phyloP scores from a whole-genome alignment of 129 eudicot species.

The Saussurea involucrata region DNA sequence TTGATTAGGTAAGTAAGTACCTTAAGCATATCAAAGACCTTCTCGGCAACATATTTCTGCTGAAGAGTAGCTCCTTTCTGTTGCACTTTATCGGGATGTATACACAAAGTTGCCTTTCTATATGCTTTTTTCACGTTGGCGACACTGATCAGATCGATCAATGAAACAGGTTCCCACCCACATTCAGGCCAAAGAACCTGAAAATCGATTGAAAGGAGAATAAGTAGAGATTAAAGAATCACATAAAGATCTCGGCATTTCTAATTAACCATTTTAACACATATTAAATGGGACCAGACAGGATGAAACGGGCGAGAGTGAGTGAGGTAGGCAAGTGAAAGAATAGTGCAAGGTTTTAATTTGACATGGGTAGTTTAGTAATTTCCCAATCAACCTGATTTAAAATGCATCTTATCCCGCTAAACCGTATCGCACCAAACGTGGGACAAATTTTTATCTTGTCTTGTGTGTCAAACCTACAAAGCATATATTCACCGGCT shows the following conservation, averaged over 20 bases:
- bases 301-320: background rate
- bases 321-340: background rate
- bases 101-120: constrained; percentile 90
- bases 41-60: constrained; percentile 84
- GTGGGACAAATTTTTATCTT: too few relatives aligned
- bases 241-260: background rate
- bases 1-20: constrained; percentile 27
- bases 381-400: background rate
- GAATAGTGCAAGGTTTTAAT: background rate
- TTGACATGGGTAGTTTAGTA: background rate
- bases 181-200: constrained; percentile 95
- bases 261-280: background rate
- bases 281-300: background rate
- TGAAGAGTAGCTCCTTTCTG: constrained; percentile 88
- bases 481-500: background rate
- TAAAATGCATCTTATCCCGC: background rate
- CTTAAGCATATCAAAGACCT: constrained; percentile 84
- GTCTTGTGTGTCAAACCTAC: background rate
- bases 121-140: constrained; percentile 75
- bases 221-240: background rate
- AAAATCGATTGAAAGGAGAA: background rate
- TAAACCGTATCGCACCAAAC: too few relatives aligned
- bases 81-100: constrained; percentile 94
- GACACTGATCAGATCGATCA: constrained; percentile 69
- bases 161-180: constrained; percentile 93